Evolutionary conservation across 306 rosid genomes (phyloP).

Genomic region (Fragaria iinumae): DNA sequence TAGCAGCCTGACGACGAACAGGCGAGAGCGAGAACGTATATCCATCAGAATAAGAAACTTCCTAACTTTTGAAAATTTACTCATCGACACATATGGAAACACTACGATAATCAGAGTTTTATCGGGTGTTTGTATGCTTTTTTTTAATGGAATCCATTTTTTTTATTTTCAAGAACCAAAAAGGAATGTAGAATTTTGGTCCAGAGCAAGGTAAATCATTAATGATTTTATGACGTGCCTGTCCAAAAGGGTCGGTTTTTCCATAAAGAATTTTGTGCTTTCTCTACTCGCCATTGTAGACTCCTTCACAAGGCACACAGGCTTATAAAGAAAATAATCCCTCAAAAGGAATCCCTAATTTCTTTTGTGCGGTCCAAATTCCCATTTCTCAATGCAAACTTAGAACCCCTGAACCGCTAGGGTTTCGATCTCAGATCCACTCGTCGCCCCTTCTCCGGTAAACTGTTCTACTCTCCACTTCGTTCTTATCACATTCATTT

Average conservation of each 20-base stretch:
- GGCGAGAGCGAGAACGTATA: too few relatives aligned
- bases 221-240: background rate
- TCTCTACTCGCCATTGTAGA: slow-evolving; percentile 13
- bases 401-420: slow-evolving; percentile 2
- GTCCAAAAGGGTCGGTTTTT: background rate
- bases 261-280: background rate
- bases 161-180: too few relatives aligned
- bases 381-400: slow-evolving; percentile 7
- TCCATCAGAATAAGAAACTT: too few relatives aligned
- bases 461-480: background rate
- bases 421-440: slow-evolving; percentile 23
- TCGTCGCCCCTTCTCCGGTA: background rate
- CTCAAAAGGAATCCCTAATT: background rate
- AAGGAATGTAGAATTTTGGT: too few relatives aligned
- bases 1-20: too few relatives aligned
- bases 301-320: slow-evolving; percentile 17
- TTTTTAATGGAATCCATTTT: too few relatives aligned
- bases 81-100: too few relatives aligned
- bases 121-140: too few relatives aligned
- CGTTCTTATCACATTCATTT: background rate
- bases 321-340: background rate
- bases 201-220: too few relatives aligned
- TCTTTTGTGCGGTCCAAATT: slow-evolving; percentile 3
- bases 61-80: too few relatives aligned
- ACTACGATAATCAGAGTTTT: too few relatives aligned